Evolutionary conservation across 2,329 filamentous ascomycete species (phyloP).

Genomic region (Nemania sp.): DNA sequence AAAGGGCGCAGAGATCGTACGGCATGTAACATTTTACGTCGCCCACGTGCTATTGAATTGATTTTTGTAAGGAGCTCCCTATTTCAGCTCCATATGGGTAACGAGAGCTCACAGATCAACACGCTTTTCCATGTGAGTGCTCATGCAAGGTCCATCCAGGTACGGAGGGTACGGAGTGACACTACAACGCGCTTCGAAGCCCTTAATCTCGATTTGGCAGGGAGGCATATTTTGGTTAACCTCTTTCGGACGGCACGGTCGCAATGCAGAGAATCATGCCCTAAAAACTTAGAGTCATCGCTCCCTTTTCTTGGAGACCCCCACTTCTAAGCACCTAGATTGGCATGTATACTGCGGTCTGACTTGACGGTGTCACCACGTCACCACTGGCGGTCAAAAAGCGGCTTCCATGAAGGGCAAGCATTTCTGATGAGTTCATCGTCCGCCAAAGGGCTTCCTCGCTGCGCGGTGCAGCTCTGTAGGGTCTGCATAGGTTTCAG

Average conservation of each 20-base stretch:
- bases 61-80: neutral
- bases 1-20: neutral
- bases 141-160: conserved; percentile 35
- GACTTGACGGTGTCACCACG: conserved; percentile 30
- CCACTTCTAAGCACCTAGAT: conserved; percentile 9
- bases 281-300: conserved; percentile 5
- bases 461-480: conserved; percentile 6
- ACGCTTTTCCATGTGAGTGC: conserved; percentile 14
- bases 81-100: neutral
- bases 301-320: conserved; percentile 13
- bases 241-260: conserved; percentile 20
- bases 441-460: conserved; percentile 13
- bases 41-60: conserved; percentile 23
- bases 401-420: conserved; percentile 17
- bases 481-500: conserved; percentile 1
- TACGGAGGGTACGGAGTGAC: conserved; percentile 18
- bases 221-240: conserved; percentile 11
- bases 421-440: conserved; percentile 22
- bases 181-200: conserved; percentile 15
- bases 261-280: conserved; percentile 16
- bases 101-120: conserved; percentile 26
- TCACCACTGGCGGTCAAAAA: conserved; percentile 34
- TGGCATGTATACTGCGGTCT: neutral
- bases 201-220: conserved; percentile 29
- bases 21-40: neutral